A percentile compares a stretch with the other conserved stretches of the same genome.
Conservation (phyloP, 352 stramenopile species). For the Lagenidium sp. region DNA sequence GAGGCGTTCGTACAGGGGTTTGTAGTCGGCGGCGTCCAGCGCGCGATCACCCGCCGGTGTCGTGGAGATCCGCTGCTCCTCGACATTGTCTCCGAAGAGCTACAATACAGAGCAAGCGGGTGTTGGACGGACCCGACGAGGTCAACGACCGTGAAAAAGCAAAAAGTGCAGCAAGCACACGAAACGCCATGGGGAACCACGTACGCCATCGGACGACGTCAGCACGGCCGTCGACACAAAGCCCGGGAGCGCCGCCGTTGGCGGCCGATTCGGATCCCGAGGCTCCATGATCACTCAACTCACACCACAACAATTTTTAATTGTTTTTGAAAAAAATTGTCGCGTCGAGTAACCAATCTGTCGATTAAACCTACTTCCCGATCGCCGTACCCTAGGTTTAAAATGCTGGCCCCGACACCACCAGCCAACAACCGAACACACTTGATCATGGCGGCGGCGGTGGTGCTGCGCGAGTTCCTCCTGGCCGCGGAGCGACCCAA, state of each 20-base stretch:
- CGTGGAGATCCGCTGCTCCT: slow-evolving; percentile 74
- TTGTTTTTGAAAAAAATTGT: too few species aligned
- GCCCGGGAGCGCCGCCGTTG: slow-evolving; percentile 16
- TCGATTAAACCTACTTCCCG: too few species aligned
- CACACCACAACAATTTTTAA: too few species aligned
- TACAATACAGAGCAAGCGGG: slow-evolving; percentile 10
- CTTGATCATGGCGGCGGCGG: slow-evolving; percentile 3
- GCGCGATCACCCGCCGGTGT: slow-evolving; percentile 27
- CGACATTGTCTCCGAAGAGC: slow-evolving; percentile 84
- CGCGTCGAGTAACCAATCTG: too few species aligned
- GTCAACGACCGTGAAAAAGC: not conserved
- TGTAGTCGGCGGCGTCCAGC: slow-evolving; percentile 42
- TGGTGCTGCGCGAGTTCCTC: slow-evolving; percentile 54
- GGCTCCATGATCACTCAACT: slow-evolving; percentile 25
- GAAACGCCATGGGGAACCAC: too few species aligned
- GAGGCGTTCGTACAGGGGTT: slow-evolving; percentile 73
- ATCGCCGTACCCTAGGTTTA: too few species aligned
- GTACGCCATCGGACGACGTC: slow-evolving; percentile 76
- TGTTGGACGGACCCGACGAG: not conserved
- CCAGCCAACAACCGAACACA: not conserved
- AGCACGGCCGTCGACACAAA: slow-evolving; percentile 81
- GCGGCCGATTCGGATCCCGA: slow-evolving; percentile 10
- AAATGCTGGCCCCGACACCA: too few species aligned
- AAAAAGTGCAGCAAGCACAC: too few species aligned
- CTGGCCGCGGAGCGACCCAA: slow-evolving; percentile 45